Conservation (phyloP, 2,329 filamentous ascomycete species). For the Beauveria rudraprayagi region DNA sequence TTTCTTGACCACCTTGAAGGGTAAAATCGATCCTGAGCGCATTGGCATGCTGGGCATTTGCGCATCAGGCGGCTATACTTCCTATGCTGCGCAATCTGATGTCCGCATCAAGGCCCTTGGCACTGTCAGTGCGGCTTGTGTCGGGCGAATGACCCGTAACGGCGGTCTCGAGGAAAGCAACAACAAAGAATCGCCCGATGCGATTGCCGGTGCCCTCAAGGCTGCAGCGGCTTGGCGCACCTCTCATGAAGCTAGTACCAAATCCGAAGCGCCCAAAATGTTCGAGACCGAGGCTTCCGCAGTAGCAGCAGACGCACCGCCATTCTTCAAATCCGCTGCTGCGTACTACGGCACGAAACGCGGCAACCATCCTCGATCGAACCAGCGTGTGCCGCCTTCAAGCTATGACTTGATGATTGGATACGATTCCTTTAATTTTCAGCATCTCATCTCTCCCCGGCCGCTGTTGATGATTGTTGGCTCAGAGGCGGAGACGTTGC, state of each 20-base stretch:
- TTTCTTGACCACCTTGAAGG: conserved; percentile 21
- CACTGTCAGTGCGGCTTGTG: conserved; percentile 21
- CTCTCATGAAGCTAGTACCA: neutral
- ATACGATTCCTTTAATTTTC: neutral
- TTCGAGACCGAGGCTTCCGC: neutral
- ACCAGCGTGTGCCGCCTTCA: neutral
- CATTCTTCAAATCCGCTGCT: conserved; percentile 2
- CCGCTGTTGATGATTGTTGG: conserved; percentile 4
- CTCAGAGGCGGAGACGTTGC: neutral
- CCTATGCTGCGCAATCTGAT: conserved; percentile 27
- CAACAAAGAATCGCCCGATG: neutral
- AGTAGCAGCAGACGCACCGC: conserved; percentile 2
- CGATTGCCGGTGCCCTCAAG: neutral
- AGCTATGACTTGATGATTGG: neutral
- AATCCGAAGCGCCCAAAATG: neutral
- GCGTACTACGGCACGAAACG: conserved; percentile 12
- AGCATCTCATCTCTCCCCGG: neutral
- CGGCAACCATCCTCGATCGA: neutral
- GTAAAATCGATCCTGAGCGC: conserved; percentile 20
- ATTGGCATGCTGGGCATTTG: conserved; percentile 33
- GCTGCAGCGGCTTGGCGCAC: conserved; percentile 9
- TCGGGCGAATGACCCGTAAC: conserved; percentile 22
- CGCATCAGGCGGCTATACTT: conserved; percentile 27
- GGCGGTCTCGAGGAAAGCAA: conserved; percentile 10
- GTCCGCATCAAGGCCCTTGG: conserved; percentile 29